phyloP scores from a whole-genome alignment of 768 basidiomycete species.

The Rhizopogon roseolus region DNA sequence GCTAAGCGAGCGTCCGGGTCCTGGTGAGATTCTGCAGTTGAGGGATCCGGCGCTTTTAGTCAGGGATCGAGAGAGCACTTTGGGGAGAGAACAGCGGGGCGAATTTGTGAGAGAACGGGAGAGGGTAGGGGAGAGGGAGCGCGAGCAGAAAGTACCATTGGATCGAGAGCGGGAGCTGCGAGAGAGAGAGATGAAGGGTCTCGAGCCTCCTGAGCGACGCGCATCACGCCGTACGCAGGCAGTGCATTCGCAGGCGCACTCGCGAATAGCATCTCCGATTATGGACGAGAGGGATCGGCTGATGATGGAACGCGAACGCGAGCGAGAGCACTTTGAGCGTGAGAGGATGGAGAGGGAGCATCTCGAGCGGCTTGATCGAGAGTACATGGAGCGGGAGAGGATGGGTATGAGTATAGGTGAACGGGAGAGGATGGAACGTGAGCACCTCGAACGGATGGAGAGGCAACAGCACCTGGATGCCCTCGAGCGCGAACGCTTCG shows the following conservation, averaged over 20 bases:
- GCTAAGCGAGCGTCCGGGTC: slow-evolving; percentile 2
- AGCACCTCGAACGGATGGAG: slow-evolving; percentile 18
- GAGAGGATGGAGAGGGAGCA: slow-evolving; percentile 30
- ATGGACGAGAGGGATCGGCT: slow-evolving; percentile 18
- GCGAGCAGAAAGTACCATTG: slow-evolving; percentile 19
- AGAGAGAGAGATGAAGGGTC: slow-evolving; percentile 5
- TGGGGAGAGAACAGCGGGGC: slow-evolving; percentile 23
- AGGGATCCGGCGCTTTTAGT: background rate
- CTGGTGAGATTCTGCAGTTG: slow-evolving; percentile 2
- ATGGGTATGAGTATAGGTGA: background rate
- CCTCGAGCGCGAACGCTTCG: slow-evolving; percentile 26
- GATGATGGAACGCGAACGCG: slow-evolving; percentile 17
- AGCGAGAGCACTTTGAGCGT: slow-evolving; percentile 19
- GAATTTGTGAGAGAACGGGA: slow-evolving; percentile 28
- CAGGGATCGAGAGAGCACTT: background rate
- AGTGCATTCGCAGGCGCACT: background rate
- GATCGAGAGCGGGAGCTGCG: slow-evolving; percentile 21
- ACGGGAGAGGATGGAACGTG: slow-evolving; percentile 23
- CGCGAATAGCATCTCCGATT: slow-evolving; percentile 1
- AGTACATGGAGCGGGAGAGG: slow-evolving; percentile 23
- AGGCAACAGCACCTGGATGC: slow-evolving; percentile 22
- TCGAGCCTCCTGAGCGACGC: background rate
- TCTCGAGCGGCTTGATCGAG: slow-evolving; percentile 23
- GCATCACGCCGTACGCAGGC: background rate
- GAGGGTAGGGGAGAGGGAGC: slow-evolving; percentile 24